Evolutionary conservation across 2,329 filamentous ascomycete genomes (phyloP).

Genomic region (Leptographium procerum): DNA sequence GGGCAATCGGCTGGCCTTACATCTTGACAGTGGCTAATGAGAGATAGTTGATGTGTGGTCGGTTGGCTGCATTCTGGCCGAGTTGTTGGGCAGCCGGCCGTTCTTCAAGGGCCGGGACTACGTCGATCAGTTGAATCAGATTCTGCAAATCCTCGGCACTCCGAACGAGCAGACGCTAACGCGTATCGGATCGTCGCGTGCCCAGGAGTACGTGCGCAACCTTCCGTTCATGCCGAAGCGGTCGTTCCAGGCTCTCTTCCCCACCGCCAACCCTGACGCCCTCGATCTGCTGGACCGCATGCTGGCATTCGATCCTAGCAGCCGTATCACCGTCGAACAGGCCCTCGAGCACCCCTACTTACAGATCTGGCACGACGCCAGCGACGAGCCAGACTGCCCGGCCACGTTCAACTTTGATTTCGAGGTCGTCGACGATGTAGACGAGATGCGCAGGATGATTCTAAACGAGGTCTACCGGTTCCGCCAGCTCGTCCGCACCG

Average conservation of each 20-base stretch:
- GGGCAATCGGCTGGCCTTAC: neutral
- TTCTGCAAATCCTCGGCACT: conserved; percentile 92
- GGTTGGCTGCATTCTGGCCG: conserved; percentile 92
- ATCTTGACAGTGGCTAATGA: neutral
- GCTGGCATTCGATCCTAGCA: conserved; percentile 92
- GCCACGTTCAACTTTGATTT: conserved; percentile 97
- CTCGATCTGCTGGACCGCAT: conserved; percentile 93
- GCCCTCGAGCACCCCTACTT: conserved; percentile 95
- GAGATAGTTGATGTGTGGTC: conserved; percentile 91
- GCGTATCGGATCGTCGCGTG: conserved; percentile 87
- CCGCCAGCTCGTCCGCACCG: conserved; percentile 50
- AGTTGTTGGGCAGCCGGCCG: conserved; percentile 86
- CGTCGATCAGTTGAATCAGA: conserved; percentile 98
- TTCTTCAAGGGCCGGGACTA: conserved; percentile 99
- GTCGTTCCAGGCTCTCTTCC: conserved; percentile 78
- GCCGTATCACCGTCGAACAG: conserved; percentile 86
- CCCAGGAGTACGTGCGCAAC: conserved; percentile 97
- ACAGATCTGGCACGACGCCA: conserved; percentile 96
- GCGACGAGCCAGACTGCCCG: conserved; percentile 87
- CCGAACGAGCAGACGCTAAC: conserved; percentile 90
- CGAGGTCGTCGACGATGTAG: conserved; percentile 90
- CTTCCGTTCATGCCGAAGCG: conserved; percentile 91
- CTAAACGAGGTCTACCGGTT: conserved; percentile 87
- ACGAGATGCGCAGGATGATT: conserved; percentile 94
- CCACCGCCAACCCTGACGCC: conserved; percentile 88